Evolutionary conservation across 306 rosid genomes (phyloP).

Genomic region (Acacia confusa): DNA sequence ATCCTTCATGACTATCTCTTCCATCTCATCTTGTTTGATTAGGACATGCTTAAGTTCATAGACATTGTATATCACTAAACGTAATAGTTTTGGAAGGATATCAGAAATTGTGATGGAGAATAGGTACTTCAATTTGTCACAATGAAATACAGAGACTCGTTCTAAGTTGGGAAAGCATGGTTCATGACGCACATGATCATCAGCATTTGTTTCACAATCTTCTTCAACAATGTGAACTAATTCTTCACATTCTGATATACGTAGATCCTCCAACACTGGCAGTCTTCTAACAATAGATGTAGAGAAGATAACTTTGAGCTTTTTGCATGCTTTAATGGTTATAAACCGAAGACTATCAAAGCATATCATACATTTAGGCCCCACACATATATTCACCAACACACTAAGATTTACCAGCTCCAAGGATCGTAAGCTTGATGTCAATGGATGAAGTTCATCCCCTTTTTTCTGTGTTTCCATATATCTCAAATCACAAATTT

Average conservation of each 20-base stretch:
- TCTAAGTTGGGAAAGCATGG: background rate
- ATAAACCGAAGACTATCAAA: background rate
- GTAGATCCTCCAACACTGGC: fast-evolving
- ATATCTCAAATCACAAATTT: background rate
- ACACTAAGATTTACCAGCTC: background rate
- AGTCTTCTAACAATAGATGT: background rate
- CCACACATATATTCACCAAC: background rate
- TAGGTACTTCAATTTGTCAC: background rate
- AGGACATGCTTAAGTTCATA: background rate
- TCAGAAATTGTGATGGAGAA: background rate
- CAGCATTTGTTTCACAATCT: background rate
- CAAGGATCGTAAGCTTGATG: background rate
- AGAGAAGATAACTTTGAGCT: background rate
- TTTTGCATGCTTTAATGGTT: background rate
- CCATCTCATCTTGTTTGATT: background rate
- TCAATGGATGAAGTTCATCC: background rate
- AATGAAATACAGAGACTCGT: fast-evolving
- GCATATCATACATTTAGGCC: background rate
- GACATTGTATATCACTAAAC: fast-evolving
- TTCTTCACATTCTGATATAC: background rate
- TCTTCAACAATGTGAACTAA: background rate
- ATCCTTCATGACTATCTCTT: background rate
- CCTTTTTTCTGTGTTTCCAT: background rate
- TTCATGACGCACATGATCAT: background rate
- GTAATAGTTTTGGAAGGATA: background rate